These are phyloP conservation scores for Syncephalastrum monosporum DNA, from an alignment of 371 early-diverging fungal genomes.

Conservation along the genomic window DNA sequence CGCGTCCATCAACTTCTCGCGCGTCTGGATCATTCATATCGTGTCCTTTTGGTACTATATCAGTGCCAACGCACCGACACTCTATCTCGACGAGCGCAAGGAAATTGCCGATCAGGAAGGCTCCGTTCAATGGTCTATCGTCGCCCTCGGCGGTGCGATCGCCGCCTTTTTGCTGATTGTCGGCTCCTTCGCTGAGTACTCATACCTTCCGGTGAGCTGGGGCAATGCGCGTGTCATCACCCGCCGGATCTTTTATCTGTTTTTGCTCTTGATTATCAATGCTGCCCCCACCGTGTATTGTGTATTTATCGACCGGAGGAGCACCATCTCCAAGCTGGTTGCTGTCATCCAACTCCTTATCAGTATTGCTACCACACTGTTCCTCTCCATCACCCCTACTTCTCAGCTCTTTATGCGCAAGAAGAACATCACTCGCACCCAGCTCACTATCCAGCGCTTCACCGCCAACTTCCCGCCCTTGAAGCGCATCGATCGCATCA, in stretches of 20 bases:
- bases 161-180: conserved; percentile 68
- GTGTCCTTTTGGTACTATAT: conserved; percentile 84
- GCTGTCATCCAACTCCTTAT: conserved; percentile 66
- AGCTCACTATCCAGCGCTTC: conserved; percentile 69
- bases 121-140: conserved; percentile 64
- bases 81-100: conserved; percentile 54
- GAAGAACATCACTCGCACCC: conserved; percentile 30
- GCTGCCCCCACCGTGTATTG: conserved; percentile 71
- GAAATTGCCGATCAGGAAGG: conserved; percentile 40
- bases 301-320: conserved; percentile 47
- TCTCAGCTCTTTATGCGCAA: conserved; percentile 64
- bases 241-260: conserved; percentile 60
- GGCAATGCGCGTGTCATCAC: conserved; percentile 57
- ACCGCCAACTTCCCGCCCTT: conserved; percentile 81
- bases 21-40: conserved; percentile 87
- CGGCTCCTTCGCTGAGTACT: conserved; percentile 69
- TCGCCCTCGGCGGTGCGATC: conserved; percentile 76
- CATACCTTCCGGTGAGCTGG: conserved; percentile 69
- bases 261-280: conserved; percentile 64
- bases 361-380: conserved; percentile 65
- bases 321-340: conserved; percentile 53
- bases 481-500: conserved; percentile 68
- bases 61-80: conserved; percentile 68
- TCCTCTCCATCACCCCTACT: conserved; percentile 69
- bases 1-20: conserved; percentile 81